phyloP scores from a whole-genome alignment of 352 stramenopile genomes.

The Globisporangium viniferum region DNA sequence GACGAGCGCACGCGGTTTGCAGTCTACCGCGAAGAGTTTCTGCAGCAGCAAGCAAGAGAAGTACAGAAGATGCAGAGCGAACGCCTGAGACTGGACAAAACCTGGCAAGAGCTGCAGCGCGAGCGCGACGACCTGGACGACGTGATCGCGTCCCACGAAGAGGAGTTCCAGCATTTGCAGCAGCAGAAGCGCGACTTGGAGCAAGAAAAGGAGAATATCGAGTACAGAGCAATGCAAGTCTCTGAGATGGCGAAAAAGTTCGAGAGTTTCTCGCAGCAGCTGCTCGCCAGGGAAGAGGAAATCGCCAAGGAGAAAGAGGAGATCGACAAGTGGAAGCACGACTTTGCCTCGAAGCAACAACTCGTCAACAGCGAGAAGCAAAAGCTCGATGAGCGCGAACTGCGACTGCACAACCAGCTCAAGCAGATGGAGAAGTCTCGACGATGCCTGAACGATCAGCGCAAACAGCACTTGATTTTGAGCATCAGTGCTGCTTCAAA shows the following conservation, averaged over 20 bases:
- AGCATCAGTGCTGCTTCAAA: background rate
- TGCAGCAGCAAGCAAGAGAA: conserved; percentile 33
- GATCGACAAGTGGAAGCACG: conserved; percentile 22
- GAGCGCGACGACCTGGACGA: conserved; percentile 42
- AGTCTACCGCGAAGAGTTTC: conserved; percentile 44
- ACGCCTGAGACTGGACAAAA: conserved; percentile 27
- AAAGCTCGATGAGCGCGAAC: conserved; percentile 49
- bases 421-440: conserved; percentile 51
- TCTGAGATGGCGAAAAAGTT: conserved; percentile 21
- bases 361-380: conserved; percentile 34
- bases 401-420: conserved; percentile 46
- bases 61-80: conserved; percentile 29
- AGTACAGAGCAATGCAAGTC: conserved; percentile 19
- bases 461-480: conserved; percentile 32
- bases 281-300: conserved; percentile 17
- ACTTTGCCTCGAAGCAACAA: conserved; percentile 28
- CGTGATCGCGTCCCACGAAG: conserved; percentile 42
- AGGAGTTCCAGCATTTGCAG: conserved; percentile 40
- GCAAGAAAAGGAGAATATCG: conserved; percentile 24
- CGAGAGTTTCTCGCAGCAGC: conserved; percentile 19
- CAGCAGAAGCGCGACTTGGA: conserved; percentile 28
- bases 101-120: conserved; percentile 31
- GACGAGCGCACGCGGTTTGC: conserved; percentile 49
- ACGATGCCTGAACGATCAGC: conserved; percentile 41
- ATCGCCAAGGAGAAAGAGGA: conserved; percentile 1